Evolutionary conservation across 306 rosid genomes (phyloP), one percentile per base, ranked within the genome.

Genomic region (Cucurbita argyrosperma): DNA sequence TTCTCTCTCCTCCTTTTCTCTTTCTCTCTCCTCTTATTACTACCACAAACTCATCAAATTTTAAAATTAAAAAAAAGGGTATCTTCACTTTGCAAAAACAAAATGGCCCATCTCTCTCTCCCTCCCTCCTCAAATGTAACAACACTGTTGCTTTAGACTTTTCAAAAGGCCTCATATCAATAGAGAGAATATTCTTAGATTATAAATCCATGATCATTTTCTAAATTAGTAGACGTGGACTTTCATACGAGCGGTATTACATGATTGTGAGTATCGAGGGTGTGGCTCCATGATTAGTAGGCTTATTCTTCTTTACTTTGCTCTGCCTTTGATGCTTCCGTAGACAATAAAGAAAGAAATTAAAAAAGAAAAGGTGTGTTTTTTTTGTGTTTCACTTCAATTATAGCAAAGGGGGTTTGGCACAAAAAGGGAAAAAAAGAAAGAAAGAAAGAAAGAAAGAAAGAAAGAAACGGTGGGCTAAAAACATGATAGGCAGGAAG

Each of bases 341-440:
- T 14, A 8, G 68, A 14, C 6, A 46, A 61, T 61, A 61, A 15
- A 61, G 68, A 37, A 38, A 61, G 47, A 40, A 10, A 64, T 5
- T 13, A 19, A 60, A 14, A 35, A 4, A 10, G n/a, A 10, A 65
- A 18, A 42, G 11, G 10, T 18, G 2, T 19, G 3, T 42, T 2
- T 65, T 42, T 65, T 18, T 64, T 64, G 70, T 64, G 42, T 65
- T 65, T 5, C 71, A 52, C 71, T 65, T 43, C 71, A 65, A 65
- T 65, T 65, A 65, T 65, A 65, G 71, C 71, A 10, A 35, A 37
- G 39, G 26, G 23, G 3, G 58, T 53, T n/a, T 7, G 58, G 21
- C 8, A 53, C 5, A 23, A 10, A 26, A 26, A 12, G 6, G n/a
- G 6, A 23, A 57, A 52, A 16, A 19, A 19, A 19, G 21, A 19